Conservation (phyloP, 2,329 filamentous ascomycete species). For the Trichoderma atrobrunneum region DNA sequence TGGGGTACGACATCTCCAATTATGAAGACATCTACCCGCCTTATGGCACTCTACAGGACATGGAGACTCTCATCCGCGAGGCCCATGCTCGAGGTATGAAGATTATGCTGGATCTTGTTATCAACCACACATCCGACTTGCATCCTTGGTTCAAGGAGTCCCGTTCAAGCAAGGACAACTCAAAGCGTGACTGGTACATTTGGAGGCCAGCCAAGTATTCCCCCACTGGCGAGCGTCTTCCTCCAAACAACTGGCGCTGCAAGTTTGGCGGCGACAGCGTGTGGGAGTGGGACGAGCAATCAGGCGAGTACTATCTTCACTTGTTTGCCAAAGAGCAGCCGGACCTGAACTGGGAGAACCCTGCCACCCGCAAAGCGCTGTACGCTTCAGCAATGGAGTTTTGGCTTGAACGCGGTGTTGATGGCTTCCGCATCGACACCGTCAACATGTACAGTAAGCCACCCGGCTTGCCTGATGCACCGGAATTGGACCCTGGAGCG, state of each 20-base stretch:
- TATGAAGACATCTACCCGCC: constrained; percentile 63
- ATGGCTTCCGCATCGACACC: constrained; percentile 72
- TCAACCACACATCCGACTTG: constrained; percentile 74
- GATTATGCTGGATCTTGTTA: constrained; percentile 70
- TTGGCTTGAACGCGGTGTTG: constrained; percentile 72
- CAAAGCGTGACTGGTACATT: constrained; percentile 69
- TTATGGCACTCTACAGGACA: constrained; percentile 65
- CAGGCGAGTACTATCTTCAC: constrained; percentile 72
- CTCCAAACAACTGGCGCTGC: constrained; percentile 73
- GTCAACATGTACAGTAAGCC: constrained; percentile 71
- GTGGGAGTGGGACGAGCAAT: constrained; percentile 71
- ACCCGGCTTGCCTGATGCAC: constrained; percentile 56
- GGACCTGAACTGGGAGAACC: constrained; percentile 82
- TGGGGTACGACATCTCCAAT: constrained; percentile 69
- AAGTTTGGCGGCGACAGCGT: constrained; percentile 59
- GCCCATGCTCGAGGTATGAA: constrained; percentile 64
- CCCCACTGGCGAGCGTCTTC: constrained; percentile 57
- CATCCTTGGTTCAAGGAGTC: constrained; percentile 71
- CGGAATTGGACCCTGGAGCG: constrained; percentile 46
- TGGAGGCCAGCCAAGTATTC: constrained; percentile 53
- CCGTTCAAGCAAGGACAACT: constrained; percentile 56
- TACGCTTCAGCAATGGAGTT: constrained; percentile 72
- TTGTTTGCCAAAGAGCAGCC: constrained; percentile 75
- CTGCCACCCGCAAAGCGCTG: constrained; percentile 63
- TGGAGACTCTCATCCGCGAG: constrained; percentile 59